Conservation (phyloP, 108 stramenopile genomes). For the Bacterosira constricta region DNA sequence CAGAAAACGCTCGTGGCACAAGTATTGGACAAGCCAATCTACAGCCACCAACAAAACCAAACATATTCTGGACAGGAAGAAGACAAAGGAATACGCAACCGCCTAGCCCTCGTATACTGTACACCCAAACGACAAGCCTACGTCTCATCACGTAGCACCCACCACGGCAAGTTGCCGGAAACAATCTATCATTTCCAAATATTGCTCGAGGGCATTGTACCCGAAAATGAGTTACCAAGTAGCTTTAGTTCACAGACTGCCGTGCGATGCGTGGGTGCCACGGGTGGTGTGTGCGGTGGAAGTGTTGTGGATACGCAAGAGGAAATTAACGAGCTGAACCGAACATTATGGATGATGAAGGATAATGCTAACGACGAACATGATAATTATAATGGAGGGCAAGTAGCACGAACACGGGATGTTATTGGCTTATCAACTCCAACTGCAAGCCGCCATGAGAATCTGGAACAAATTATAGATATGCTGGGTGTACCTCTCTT, state of each 20-base stretch:
- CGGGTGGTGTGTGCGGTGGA: constrained; percentile 40
- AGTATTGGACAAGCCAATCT: constrained; percentile 37
- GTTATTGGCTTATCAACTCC: constrained; percentile 25
- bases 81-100: constrained; percentile 15
- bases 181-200: constrained; percentile 50
- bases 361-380: no score
- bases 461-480: constrained; percentile 35
- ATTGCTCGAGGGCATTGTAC: constrained; percentile 36
- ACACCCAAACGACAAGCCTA: constrained; percentile 42
- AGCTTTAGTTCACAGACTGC: constrained; percentile 37
- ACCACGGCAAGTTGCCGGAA: constrained; percentile 33
- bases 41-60: no score
- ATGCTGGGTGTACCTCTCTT: constrained; percentile 30
- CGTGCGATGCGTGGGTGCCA: constrained; percentile 40
- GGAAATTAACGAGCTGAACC: constrained; percentile 38
- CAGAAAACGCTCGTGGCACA: constrained; percentile 31
- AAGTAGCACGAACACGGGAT: no score
- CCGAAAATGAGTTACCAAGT: constrained; percentile 33
- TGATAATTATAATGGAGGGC: no score
- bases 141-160: constrained; percentile 30
- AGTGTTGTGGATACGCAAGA: constrained; percentile 24
- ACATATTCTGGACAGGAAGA: neutral
- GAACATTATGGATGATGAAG: constrained; percentile 38
- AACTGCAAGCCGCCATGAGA: constrained; percentile 4
- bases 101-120: constrained; percentile 41